Base-by-base conservation (phyloP, 345 rosid species). In the Aquilaria malaccensis region DNA sequence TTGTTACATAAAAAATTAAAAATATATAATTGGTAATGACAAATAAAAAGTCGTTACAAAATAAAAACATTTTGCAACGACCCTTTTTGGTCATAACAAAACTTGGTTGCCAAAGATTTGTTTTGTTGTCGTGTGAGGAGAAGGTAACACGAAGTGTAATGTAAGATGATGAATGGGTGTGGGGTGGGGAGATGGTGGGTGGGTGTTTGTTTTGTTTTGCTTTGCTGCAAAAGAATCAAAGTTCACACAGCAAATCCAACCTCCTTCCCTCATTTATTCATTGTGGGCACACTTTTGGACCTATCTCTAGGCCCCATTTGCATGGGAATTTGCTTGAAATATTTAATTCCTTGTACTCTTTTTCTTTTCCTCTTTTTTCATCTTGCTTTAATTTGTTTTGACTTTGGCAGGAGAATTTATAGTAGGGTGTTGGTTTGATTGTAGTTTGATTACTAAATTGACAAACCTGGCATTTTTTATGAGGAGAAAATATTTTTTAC, bases 181-280 rank as follows among this genome's bases (percentile, higher is more conserved):
- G 52, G 10, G 46, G 48, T 72, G 60, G 59, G 71, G 68, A 56
- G 66, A 58, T 33, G 12, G 46, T 58, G 43, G 45, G 43, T 70
- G 64, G 50, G 32, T 14, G 68, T 49, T 63, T 68, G 63, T 61
- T 68, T 58, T 71, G 47, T 50, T 62, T 54, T 10, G 62, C 59
- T 53, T 70, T 67, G 70, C 67, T 62, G 71, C 77, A 64, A 72
- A 60, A 70, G 76, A 77, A 75, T 72, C 71, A 75, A 79, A 70
- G 37, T 66, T 51, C 59, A 4, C 52, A 2, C 74, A 60, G 67
- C 74, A 62, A 43, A 57, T 65, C 52, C 73, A 70, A 67, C 63
- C 60, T 32, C 68, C 66, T 37, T 55, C 47, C 51, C 50, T 31
- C 45, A 15, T 46, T 50, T 55, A 57, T 70, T 71, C 68, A 72